Percentiles rank a stretch among this genome's conserved stretches.
phyloP scores from a whole-genome alignment of 2,329 filamentous ascomycete genomes.

The Venturiaceae sp. region DNA sequence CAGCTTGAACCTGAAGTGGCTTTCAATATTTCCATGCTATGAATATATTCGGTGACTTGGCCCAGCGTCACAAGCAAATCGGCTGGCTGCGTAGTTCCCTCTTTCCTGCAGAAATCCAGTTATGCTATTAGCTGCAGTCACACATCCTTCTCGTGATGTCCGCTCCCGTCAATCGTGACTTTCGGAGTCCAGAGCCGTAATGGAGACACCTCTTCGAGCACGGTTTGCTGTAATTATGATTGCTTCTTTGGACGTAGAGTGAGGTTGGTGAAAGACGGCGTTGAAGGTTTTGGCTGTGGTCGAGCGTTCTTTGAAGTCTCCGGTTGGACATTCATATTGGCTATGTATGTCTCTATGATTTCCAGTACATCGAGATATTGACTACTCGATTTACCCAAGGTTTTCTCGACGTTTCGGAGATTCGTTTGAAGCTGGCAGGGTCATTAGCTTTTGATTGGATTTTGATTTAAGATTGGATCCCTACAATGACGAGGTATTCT shows the following conservation, averaged over 20 bases:
- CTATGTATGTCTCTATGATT: not conserved
- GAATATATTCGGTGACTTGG: too few species aligned
- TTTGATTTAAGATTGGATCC: not conserved
- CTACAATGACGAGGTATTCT: not conserved
- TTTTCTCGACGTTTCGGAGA: not conserved
- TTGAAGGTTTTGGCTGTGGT: not conserved
- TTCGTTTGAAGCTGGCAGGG: not conserved
- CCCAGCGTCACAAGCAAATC: too few species aligned
- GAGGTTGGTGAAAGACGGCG: not conserved
- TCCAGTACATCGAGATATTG: constrained; percentile 1
- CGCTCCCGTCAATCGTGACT: not conserved
- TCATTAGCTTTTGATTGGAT: not conserved
- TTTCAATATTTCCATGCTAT: too few species aligned
- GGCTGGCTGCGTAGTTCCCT: too few species aligned
- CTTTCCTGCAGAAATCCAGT: too few species aligned
- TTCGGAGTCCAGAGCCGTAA: too few species aligned
- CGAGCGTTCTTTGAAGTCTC: not conserved
- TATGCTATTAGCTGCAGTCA: too few species aligned
- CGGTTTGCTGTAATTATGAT: not conserved
- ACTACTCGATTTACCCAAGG: not conserved
- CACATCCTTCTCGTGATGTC: too few species aligned
- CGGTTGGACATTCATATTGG: not conserved
- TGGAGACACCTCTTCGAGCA: too few species aligned
- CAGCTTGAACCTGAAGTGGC: too few species aligned
- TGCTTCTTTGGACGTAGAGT: not conserved